A percentile compares a stretch with the other conserved stretches of the same genome.
Conservation (phyloP, 495 filamentous ascomycete genomes). For the Penicillium samsonianum region DNA sequence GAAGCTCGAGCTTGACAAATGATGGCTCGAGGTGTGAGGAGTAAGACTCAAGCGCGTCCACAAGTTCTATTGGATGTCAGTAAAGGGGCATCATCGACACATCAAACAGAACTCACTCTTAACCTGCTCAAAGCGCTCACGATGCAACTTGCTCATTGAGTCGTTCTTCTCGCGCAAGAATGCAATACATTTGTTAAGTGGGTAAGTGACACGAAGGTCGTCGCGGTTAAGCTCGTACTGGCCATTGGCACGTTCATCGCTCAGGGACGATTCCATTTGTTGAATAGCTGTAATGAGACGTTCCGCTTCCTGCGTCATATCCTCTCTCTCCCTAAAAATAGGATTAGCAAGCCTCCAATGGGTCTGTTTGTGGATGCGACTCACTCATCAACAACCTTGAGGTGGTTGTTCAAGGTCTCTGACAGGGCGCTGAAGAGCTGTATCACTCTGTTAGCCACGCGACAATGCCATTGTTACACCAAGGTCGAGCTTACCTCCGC, state of each 20-base stretch:
- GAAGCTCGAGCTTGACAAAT: constrained; percentile 78
- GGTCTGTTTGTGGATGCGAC: constrained; percentile 23
- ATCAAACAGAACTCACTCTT: constrained; percentile 63
- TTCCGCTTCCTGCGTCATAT: constrained; percentile 83
- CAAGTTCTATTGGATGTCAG: constrained; percentile 67
- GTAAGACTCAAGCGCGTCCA: constrained; percentile 90
- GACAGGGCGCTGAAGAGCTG: constrained; percentile 87
- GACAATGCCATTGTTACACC: background rate
- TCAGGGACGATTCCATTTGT: constrained; percentile 91
- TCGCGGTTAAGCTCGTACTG: constrained; percentile 63
- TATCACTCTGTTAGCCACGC: constrained; percentile 7
- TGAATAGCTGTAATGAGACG: constrained; percentile 78
- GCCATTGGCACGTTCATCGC: constrained; percentile 66
- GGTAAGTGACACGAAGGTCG: constrained; percentile 73
- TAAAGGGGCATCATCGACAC: background rate
- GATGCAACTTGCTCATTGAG: constrained; percentile 75
- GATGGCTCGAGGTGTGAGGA: constrained; percentile 88
- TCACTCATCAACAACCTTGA: constrained; percentile 71
- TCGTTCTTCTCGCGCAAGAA: constrained; percentile 81
- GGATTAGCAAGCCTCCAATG: constrained; percentile 10
- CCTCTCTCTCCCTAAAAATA: constrained; percentile 72
- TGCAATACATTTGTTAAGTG: constrained; percentile 75
- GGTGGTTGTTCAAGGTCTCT: constrained; percentile 81
- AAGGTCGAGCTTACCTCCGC: constrained; percentile 64
- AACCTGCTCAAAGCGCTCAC: constrained; percentile 89